phyloP scores from a whole-genome alignment of 257 asterid species.

The Solanum medicagineum region DNA sequence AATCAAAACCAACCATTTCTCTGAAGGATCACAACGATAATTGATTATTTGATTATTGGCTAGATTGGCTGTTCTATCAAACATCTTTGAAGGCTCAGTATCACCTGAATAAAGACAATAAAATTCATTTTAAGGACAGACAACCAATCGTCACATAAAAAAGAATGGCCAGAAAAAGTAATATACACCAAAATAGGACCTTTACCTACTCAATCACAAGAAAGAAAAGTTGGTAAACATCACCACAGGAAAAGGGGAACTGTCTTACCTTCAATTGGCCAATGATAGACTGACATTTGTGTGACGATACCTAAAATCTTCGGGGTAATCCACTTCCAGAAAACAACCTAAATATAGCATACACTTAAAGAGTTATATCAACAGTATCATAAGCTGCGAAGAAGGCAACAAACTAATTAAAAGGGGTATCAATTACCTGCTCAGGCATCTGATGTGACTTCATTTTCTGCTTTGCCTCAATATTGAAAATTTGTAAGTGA shows the following conservation, averaged over 20 bases:
- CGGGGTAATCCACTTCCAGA: slow-evolving; percentile 98
- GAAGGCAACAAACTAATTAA: neutral
- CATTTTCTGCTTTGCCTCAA: slow-evolving; percentile 86
- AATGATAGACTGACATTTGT: slow-evolving; percentile 84
- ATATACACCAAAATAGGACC: neutral
- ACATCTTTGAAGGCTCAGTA: slow-evolving; percentile 86
- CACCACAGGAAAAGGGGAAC: neutral
- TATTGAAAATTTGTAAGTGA: slow-evolving; percentile 95
- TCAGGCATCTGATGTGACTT: slow-evolving; percentile 98
- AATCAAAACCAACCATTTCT: slow-evolving; percentile 95
- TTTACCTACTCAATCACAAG: neutral
- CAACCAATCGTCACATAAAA: neutral
- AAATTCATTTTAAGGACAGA: neutral
- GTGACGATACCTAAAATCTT: slow-evolving; percentile 94
- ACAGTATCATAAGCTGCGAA: neutral
- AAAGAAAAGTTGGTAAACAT: neutral
- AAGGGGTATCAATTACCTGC: slow-evolving; percentile 45
- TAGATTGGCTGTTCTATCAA: slow-evolving; percentile 90
- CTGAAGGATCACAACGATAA: slow-evolving; percentile 95
- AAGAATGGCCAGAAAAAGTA: neutral
- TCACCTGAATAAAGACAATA: slow-evolving; percentile 46
- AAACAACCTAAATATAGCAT: slow-evolving; percentile 51
- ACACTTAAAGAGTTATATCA: neutral
- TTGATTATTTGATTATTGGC: slow-evolving; percentile 90
- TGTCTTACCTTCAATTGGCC: slow-evolving; percentile 78